These are phyloP conservation scores for Irpex sp. DNA, from an alignment of 1,284 basidiomycete genomes.

Conservation along the genomic window DNA sequence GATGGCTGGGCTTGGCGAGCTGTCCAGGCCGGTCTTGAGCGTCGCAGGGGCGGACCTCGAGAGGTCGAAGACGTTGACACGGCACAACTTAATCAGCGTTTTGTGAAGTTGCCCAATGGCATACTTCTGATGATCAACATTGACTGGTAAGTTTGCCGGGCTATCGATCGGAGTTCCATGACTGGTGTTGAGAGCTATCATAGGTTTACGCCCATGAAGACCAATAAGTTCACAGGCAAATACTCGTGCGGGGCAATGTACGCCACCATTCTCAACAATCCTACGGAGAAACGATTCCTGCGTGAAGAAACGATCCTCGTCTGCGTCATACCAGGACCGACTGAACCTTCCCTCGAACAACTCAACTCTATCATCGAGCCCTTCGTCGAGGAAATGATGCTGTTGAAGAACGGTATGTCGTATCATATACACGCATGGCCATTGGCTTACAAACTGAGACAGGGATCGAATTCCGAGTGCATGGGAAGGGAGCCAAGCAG, in stretches of 20 bases:
- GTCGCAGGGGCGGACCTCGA: slow-evolving; percentile 9
- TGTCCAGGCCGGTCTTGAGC: slow-evolving; percentile 13
- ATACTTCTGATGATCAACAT: slow-evolving; percentile 17
- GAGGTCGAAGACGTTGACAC: slow-evolving; percentile 15
- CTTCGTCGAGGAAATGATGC: neutral
- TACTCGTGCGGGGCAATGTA: neutral
- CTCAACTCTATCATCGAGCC: neutral
- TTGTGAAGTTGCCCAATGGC: slow-evolving; percentile 17
- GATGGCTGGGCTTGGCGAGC: slow-evolving; percentile 21
- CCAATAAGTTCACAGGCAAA: neutral
- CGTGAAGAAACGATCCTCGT: neutral
- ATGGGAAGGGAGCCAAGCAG: neutral
- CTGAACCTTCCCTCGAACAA: neutral
- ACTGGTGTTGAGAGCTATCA: too few relatives aligned
- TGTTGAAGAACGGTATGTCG: neutral
- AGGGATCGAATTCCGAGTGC: too few relatives aligned
- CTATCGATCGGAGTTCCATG: too few relatives aligned
- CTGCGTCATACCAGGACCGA: neutral
- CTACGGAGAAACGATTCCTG: neutral
- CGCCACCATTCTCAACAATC: neutral
- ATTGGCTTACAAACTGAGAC: too few relatives aligned
- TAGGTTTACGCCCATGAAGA: neutral
- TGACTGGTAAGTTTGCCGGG: slow-evolving; percentile 15
- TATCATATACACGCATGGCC: too few relatives aligned
- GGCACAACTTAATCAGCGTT: slow-evolving; percentile 12